Percentiles rank a stretch among this genome's conserved stretches.
phyloP scores from a whole-genome alignment of 768 basidiomycete species.

The Rhizopogon roseolus region DNA sequence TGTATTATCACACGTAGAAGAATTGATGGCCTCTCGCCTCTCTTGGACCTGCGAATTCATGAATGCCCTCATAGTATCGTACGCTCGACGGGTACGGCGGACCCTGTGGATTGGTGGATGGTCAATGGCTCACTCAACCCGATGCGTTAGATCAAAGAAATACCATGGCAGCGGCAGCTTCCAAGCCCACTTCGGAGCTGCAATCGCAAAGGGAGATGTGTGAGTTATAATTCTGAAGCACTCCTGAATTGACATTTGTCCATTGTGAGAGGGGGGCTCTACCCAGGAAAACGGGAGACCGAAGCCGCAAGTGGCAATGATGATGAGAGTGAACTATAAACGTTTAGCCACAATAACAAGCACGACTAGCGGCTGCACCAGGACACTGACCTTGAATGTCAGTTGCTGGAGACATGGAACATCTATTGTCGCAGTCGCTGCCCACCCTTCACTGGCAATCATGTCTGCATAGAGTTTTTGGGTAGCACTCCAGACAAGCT shows the following conservation, averaged over 20 bases:
- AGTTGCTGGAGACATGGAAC: conserved; percentile 9
- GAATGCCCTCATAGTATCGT: conserved; percentile 17
- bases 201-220: conserved; percentile 10
- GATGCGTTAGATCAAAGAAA: neutral
- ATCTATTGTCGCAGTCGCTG: conserved; percentile 11
- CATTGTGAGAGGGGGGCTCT: conserved; percentile 9
- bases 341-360: neutral
- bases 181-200: conserved; percentile 18
- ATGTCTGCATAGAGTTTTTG: conserved; percentile 16
- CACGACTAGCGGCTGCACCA: neutral
- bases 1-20: neutral
- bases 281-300: conserved; percentile 19
- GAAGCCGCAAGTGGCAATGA: conserved; percentile 20
- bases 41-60: conserved; percentile 11
- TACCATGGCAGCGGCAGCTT: conserved; percentile 17
- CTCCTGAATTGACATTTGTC: conserved; percentile 16
- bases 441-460: conserved; percentile 13
- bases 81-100: conserved; percentile 12
- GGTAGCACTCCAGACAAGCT: conserved; percentile 16
- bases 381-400: conserved; percentile 14
- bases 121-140: neutral
- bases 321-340: conserved; percentile 14
- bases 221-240: conserved; percentile 12
- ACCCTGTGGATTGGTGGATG: conserved; percentile 8
- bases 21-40: conserved; percentile 9